Percentiles rank a stretch among this genome's conserved stretches.
These are phyloP conservation scores for Haberlea rhodopensis DNA, from an alignment of 257 asterid genomes.

Conservation along the genomic window DNA sequence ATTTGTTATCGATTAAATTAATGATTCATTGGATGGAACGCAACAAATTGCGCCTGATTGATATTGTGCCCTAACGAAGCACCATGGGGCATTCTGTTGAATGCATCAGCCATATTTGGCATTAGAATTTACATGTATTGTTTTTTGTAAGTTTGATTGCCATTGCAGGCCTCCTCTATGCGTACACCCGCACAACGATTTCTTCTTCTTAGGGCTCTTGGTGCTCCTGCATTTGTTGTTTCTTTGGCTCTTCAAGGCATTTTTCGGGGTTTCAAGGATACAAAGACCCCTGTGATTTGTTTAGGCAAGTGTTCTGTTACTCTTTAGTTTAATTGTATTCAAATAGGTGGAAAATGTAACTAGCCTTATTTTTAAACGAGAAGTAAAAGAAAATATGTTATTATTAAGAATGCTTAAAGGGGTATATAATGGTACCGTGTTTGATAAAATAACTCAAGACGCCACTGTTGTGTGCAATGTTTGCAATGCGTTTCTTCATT, in stretches of 20 bases:
- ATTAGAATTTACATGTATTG: slow-evolving; percentile 15
- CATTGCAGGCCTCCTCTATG: slow-evolving; percentile 73
- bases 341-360: neutral
- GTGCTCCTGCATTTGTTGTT: slow-evolving; percentile 96
- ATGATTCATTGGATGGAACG: no score
- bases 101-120: neutral
- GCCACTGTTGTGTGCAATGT: neutral
- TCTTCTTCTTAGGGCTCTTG: slow-evolving; percentile 83
- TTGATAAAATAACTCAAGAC: neutral
- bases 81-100: neutral
- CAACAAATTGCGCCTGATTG: no score
- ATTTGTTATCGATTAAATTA: no score
- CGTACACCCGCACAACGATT: slow-evolving; percentile 70
- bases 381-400: no score
- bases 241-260: slow-evolving; percentile 97
- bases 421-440: neutral
- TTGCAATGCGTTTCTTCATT: no score
- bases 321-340: slow-evolving; percentile 11
- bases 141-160: neutral
- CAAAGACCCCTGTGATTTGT: slow-evolving; percentile 82
- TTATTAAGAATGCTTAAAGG: neutral
- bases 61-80: neutral
- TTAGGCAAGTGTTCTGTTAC: slow-evolving; percentile 54
- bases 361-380: no score
- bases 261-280: slow-evolving; percentile 97